Evolutionary conservation across 164 flowering plant species (phyloP), one percentile per base, ranked within the genome.

Genomic region (Vitis labrusca): DNA sequence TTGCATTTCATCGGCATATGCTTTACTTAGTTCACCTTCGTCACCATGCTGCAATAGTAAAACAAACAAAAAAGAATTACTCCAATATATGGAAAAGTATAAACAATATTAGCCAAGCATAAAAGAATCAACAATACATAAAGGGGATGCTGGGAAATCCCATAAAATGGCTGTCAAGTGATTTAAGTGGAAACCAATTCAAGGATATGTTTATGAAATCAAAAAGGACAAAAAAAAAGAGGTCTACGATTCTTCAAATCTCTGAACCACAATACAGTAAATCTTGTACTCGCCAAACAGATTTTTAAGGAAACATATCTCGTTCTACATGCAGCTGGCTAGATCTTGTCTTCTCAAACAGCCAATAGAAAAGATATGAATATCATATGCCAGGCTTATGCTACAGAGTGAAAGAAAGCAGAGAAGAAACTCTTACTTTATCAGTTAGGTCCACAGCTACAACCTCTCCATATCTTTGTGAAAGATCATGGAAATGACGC

Each of bases 401-500:
- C 32, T 63, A 65, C 23, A 48, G 8, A 10, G 63, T 47, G 44
- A 69, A 54, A 16, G 8, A 69, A 32, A 50, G 15, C 12, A 65
- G 23, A 32, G 59, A 67, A 67, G 63, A 69, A 59, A 37, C 5
- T 17, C 83, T 67, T 77, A 93, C 99, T 77, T 90, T 82, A 81
- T 95, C 90, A 17, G 95, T 88, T 54, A 95, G 73, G 76, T 95
- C 99, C 66, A 91, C 82, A 10, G 86, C 97, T 56, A 90, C 47
- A n/a, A 69, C 76, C 48, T 86, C 89, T 73, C 92, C 97, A 82
- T 93, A 95, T 85, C 98, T 80, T 79, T 93, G 96, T 52, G 63
- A 60, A 54, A 95, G 85, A 85, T 91, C 98, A 71, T 63, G 78
- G 76, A 95, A 95, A 83, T 95, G 99, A 68, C 89, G 94, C 69